phyloP scores from a whole-genome alignment of 2,329 filamentous ascomycete species.

The Xylariaceae sp. region DNA sequence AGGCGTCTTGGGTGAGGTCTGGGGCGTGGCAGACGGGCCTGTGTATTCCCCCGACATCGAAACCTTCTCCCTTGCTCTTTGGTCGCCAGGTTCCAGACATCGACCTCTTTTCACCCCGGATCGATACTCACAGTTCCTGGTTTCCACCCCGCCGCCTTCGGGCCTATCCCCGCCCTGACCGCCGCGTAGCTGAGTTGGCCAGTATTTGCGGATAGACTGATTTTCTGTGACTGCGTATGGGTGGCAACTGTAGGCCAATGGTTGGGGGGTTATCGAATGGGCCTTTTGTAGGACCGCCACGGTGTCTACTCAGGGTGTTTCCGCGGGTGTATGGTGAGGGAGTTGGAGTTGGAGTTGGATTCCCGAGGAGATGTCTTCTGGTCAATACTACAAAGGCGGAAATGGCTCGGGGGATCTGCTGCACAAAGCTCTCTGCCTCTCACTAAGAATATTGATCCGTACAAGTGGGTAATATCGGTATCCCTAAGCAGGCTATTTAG shows the following conservation, averaged over 20 bases:
- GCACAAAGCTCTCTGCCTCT: slow-evolving; percentile 6
- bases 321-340: background rate
- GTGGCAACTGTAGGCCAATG: slow-evolving; percentile 27
- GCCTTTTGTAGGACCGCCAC: slow-evolving; percentile 36
- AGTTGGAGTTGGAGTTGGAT: background rate
- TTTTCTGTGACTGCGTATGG: slow-evolving; percentile 30
- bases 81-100: slow-evolving; percentile 54
- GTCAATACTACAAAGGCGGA: slow-evolving; percentile 1
- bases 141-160: slow-evolving; percentile 26
- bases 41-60: slow-evolving; percentile 60
- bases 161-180: slow-evolving; percentile 29
- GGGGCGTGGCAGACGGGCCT: slow-evolving; percentile 53
- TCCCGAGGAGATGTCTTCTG: slow-evolving; percentile 3
- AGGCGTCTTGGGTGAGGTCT: slow-evolving; percentile 43
- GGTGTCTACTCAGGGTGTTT: slow-evolving; percentile 15
- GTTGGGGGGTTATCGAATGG: slow-evolving; percentile 34
- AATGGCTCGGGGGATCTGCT: slow-evolving; percentile 3
- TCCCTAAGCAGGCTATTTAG: background rate
- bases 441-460: slow-evolving; percentile 1
- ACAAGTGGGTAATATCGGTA: background rate
- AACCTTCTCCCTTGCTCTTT: slow-evolving; percentile 53
- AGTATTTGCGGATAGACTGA: slow-evolving; percentile 24
- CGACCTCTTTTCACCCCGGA: slow-evolving; percentile 40
- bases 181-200: slow-evolving; percentile 24
- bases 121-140: slow-evolving; percentile 31